Base-by-base conservation (phyloP, 331 rosid genomes). In the Quercus phellos region DNA sequence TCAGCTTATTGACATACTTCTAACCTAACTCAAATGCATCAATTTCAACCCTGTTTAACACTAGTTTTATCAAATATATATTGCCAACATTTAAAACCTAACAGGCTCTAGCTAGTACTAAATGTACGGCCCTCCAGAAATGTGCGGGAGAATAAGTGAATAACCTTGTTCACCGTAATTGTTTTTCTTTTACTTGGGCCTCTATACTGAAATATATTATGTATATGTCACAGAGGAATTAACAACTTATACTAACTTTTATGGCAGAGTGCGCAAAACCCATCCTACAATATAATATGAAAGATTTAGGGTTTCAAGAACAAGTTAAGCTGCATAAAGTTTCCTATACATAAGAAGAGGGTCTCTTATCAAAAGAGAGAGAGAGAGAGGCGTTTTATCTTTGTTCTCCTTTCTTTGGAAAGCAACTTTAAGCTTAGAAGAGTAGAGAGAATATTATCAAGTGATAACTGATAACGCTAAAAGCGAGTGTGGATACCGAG, bases 51-150 rank as follows among this genome's bases (percentile, higher is more conserved):
- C 3, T 38, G 11, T 38, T 38, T 38, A 11, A 8, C 46, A 38
- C 46, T 38, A 38, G 46, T 38, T 38, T 38, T 8, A 38, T 38
- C 46, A 38, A 38, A 38, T 38, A 0, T 2, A 38, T 38, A 0
- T 38, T 38, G 12, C 46, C 12, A 38, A 8, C 46, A 38, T 38
- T 38, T 38, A 38, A 38, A 38, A 8, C 46, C 46, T 38, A 38
- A 2, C 3, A 38, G 46, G 3, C 3, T 38, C 46, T 70, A 27
- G 12, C 51, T 56, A 51, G 71, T 59, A 51, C 16, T 70, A n/a
- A 59, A 34, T 9, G 55, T 50, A 70, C 76, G 54, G 60, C 30
- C 80, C 80, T 59, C 73, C 4, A 46, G 9, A 38, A 38, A 38
- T 8, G 46, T 38, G 46, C 8, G 46, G 46, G 12, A 38, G 0